Percentiles rank a stretch among this genome's conserved stretches.
Conservation (phyloP, 1,139 yeast genomes). For the Candida tropicalis region DNA sequence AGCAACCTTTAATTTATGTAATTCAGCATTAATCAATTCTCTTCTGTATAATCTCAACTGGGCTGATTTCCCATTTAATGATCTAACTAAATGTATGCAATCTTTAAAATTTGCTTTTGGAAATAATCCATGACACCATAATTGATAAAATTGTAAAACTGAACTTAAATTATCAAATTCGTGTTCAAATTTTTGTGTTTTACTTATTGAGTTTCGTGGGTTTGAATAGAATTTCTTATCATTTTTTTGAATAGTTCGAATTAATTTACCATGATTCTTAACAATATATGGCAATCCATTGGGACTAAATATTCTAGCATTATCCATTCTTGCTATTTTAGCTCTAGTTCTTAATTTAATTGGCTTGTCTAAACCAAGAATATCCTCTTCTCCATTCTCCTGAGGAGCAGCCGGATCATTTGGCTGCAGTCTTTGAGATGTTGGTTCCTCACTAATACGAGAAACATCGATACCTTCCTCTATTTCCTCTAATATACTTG, state of each 20-base stretch:
- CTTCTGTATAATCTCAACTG: conserved; percentile 39
- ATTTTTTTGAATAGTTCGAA: conserved; percentile 28
- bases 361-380: conserved; percentile 44
- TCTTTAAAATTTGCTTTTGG: conserved; percentile 80
- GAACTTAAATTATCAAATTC: conserved; percentile 45
- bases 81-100: conserved; percentile 42
- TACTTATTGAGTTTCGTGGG: conserved; percentile 2
- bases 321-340: conserved; percentile 47
- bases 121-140: conserved; percentile 82
- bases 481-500: conserved; percentile 5
- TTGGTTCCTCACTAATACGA: not conserved
- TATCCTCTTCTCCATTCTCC: conserved; percentile 24
- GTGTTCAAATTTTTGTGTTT: conserved; percentile 30
- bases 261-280: conserved; percentile 40
- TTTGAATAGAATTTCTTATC: conserved; percentile 26
- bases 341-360: conserved; percentile 36
- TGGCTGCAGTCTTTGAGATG: not conserved
- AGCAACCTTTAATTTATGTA: conserved; percentile 33
- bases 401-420: conserved; percentile 4
- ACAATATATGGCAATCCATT: conserved; percentile 53
- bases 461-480: conserved; percentile 6
- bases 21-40: conserved; percentile 37
- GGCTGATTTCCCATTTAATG: conserved; percentile 35
- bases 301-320: conserved; percentile 46
- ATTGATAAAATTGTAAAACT: conserved; percentile 68